phyloP scores from a whole-genome alignment of 495 filamentous ascomycete genomes.

The Usnea hakonensis region DNA sequence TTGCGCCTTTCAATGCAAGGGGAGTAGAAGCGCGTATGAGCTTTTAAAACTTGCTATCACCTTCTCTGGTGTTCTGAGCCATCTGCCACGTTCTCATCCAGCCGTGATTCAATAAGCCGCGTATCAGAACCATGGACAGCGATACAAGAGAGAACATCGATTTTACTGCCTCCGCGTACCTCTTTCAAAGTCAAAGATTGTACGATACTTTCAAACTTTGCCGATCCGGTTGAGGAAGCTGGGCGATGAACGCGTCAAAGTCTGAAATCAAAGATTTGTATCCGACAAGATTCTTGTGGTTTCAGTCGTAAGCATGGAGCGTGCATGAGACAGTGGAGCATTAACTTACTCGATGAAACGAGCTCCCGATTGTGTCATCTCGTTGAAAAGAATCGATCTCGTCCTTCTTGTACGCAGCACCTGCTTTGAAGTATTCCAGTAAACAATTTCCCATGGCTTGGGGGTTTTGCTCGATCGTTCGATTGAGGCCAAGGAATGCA shows the following conservation, averaged over 20 bases:
- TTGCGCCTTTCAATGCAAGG: neutral
- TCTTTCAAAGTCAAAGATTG: conserved; percentile 14
- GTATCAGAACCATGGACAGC: neutral
- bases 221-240: conserved; percentile 56
- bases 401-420: conserved; percentile 63
- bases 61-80: neutral
- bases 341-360: conserved; percentile 44
- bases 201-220: conserved; percentile 43
- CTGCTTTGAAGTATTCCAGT: conserved; percentile 74
- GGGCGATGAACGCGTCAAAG: conserved; percentile 69
- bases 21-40: neutral
- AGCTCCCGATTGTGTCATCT: conserved; percentile 44
- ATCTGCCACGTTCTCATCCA: neutral
- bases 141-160: neutral
- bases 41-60: neutral
- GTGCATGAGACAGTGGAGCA: neutral
- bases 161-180: neutral
- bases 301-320: conserved; percentile 14
- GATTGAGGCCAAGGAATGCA: conserved; percentile 81
- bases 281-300: conserved; percentile 63
- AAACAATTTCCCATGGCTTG: conserved; percentile 84
- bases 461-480: conserved; percentile 78
- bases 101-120: neutral
- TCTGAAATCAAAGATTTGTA: conserved; percentile 82
- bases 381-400: conserved; percentile 37